Percentiles rank a stretch among this genome's conserved stretches.
These are phyloP conservation scores for Tetradesmus obliquus DNA, from an alignment of 139 green algal genomes.

Conservation along the genomic window DNA sequence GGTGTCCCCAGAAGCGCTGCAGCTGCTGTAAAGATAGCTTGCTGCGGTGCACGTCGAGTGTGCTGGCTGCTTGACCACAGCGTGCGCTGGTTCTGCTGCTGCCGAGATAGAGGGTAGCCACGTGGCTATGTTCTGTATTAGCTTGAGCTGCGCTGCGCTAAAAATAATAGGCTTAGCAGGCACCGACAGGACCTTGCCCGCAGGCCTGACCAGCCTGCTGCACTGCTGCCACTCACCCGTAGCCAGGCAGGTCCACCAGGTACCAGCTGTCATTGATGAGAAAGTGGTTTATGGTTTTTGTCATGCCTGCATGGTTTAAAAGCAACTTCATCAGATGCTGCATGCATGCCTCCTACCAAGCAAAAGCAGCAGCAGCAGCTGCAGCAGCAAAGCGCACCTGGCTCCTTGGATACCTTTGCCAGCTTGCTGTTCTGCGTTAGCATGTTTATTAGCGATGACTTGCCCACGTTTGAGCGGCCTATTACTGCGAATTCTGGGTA, in stretches of 20 bases:
- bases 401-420: constrained; percentile 92
- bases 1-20: too few species aligned
- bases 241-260: constrained; percentile 94
- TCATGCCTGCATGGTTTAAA: constrained; percentile 83
- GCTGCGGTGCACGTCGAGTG: too few species aligned
- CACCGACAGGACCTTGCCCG: not conserved
- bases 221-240: constrained; percentile 74
- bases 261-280: constrained; percentile 95
- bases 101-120: too few species aligned
- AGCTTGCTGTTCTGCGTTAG: constrained; percentile 82
- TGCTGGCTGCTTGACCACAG: too few species aligned
- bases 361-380: not conserved
- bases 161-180: too few species aligned
- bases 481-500: constrained; percentile 95
- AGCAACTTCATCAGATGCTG: not conserved
- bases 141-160: too few species aligned
- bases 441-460: constrained; percentile 95
- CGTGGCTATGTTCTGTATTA: too few species aligned
- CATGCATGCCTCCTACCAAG: not conserved
- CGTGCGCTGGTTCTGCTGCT: too few species aligned
- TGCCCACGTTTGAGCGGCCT: constrained; percentile 96
- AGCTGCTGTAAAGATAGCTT: too few species aligned
- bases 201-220: not conserved
- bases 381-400: constrained; percentile 66
- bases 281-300: constrained; percentile 96